Base-by-base conservation (phyloP, 139 green algal species). In the Chlorella vulgaris region DNA sequence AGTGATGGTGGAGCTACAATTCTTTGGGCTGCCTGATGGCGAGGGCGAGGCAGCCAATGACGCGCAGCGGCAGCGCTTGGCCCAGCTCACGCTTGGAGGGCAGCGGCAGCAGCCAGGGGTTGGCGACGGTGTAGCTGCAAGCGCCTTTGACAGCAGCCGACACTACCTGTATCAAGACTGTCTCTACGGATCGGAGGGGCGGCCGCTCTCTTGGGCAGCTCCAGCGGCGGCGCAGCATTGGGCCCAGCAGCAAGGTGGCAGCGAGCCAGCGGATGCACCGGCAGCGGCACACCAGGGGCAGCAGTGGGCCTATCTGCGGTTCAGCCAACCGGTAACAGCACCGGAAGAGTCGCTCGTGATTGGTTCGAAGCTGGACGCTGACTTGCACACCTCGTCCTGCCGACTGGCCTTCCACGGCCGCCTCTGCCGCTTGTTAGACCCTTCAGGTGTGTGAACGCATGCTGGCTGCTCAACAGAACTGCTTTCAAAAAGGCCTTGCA, bases 361-460 rank as follows among this genome's bases (percentile, higher is more conserved):
- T 58, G 96, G 89, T 0, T 93, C 96, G 7, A 89, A 90, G 35
- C 89, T 99, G 60, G 96, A 99, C 65, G 85, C 84, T 0, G 92
- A 96, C 79, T 81, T 90, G 2, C 76, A 93, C n/a, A 83, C 83
- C 0, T 80, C 91, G 39, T 85, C 88, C 0, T 99, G 96, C 84
- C 86, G 96, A 36, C 82, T 99, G 10, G 96, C 94, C 0, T 97
- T 98, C 75, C 93, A 96, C 81, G 96, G 96, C 1, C 87, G 91
- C 1, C 47, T 98, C 26, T 78, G 87, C 35, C 66, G 47, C 0
- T 67, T 90, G n/a, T 18, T 94, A 15, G 88, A 92, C 43, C 70
- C 80, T 5, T 15, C 61, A 55, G 73, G 73, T 68, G 33, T 7
- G 39, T 26, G 36, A 18, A 2, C 18, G 63, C 63, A n/a, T n/a